These are phyloP conservation scores for Styphnolobium japonicum DNA, from an alignment of 306 rosid genomes.

Conservation along the genomic window DNA sequence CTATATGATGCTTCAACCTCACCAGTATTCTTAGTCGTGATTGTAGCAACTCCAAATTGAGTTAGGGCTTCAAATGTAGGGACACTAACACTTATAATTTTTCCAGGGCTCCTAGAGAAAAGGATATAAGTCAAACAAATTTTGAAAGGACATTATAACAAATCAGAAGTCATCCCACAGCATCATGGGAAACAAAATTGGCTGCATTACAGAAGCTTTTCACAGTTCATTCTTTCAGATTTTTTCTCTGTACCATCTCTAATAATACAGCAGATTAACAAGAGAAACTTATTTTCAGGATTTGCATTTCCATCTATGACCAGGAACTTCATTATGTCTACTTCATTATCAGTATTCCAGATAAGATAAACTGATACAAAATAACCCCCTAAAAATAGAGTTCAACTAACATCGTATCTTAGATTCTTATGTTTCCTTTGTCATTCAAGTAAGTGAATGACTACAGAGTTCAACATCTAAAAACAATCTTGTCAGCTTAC, in stretches of 20 bases:
- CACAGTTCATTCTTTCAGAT: neutral
- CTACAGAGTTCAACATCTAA: neutral
- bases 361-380: neutral
- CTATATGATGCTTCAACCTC: constrained; percentile 96
- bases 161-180: constrained; percentile 5
- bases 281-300: neutral
- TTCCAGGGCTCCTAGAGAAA: constrained; percentile 83
- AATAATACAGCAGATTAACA: neutral
- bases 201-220: neutral
- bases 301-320: neutral
- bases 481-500: neutral
- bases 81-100: constrained; percentile 69
- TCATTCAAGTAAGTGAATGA: neutral
- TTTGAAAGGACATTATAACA: neutral
- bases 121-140: constrained; percentile 7
- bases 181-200: neutral
- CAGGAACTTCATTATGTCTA: neutral
- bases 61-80: constrained; percentile 86
- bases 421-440: neutral
- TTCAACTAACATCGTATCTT: neutral
- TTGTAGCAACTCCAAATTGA: constrained; percentile 83
- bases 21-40: constrained; percentile 79
- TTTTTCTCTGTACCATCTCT: neutral
- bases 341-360: neutral
- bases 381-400: neutral